phyloP scores from a whole-genome alignment of 345 rosid genomes.

The Salix brachista region DNA sequence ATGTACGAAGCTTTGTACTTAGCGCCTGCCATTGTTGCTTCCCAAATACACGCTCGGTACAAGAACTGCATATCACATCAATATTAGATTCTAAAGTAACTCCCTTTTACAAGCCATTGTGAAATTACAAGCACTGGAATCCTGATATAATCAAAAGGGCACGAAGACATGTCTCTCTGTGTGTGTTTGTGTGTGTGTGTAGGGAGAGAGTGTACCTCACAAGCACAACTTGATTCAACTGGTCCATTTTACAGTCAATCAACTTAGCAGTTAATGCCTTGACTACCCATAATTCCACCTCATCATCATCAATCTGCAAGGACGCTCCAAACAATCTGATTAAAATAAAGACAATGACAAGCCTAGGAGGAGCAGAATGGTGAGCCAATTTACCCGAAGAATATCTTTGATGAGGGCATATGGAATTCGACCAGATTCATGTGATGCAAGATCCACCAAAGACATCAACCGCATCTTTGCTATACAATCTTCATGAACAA shows the following conservation, averaged over 20 bases:
- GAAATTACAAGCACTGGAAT: neutral
- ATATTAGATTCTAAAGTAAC: slow-evolving; percentile 1
- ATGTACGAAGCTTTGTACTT: slow-evolving; percentile 58
- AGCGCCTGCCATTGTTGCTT: slow-evolving; percentile 66
- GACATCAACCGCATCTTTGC: slow-evolving; percentile 85
- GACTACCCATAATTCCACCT: slow-evolving; percentile 82
- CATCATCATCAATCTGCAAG: slow-evolving; percentile 69
- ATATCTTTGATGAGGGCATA: slow-evolving; percentile 60
- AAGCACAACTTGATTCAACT: slow-evolving; percentile 75
- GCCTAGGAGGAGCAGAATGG: slow-evolving; percentile 3
- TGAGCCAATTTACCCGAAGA: slow-evolving; percentile 52
- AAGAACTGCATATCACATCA: slow-evolving; percentile 47
- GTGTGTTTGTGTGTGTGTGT: neutral
- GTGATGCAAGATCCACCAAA: slow-evolving; percentile 66
- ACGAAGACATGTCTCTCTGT: neutral
- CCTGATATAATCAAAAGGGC: neutral
- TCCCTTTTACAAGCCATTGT: neutral
- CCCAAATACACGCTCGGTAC: slow-evolving; percentile 70
- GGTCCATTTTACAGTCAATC: slow-evolving; percentile 82
- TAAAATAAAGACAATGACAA: neutral
- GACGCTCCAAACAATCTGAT: slow-evolving; percentile 4
- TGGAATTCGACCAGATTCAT: slow-evolving; percentile 68
- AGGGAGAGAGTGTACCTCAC: slow-evolving; percentile 49
- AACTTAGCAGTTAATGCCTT: slow-evolving; percentile 80
- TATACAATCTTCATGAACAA: slow-evolving; percentile 80